These are phyloP conservation scores for Salicornia ramosissima DNA, from an alignment of 148 eudicot genomes.

Conservation along the genomic window DNA sequence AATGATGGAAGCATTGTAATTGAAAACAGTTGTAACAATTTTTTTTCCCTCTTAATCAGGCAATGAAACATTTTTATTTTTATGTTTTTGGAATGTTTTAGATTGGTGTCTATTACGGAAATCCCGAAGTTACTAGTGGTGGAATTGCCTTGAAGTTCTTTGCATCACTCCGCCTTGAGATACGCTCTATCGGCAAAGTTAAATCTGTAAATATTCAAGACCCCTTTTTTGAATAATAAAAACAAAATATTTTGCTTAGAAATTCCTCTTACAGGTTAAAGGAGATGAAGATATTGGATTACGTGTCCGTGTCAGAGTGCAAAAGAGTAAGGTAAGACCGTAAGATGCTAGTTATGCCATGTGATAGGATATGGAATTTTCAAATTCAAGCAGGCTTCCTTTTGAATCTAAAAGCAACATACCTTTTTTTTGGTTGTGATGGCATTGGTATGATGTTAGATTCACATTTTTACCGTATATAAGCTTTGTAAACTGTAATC, in stretches of 20 bases:
- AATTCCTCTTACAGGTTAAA: conserved; percentile 45
- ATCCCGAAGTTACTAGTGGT: conserved; percentile 99
- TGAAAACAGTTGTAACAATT: neutral
- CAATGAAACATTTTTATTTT: conserved; percentile 12
- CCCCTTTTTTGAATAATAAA: neutral
- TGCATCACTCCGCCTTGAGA: conserved; percentile 96
- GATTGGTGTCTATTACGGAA: conserved; percentile 97
- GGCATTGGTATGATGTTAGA: too few species aligned
- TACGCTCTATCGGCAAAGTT: conserved; percentile 86
- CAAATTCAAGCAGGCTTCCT: too few species aligned
- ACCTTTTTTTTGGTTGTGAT: too few species aligned
- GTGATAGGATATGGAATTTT: too few species aligned
- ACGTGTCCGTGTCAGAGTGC: conserved; percentile 94
- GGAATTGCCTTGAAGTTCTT: conserved; percentile 97
- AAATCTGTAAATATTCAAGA: conserved; percentile 69
- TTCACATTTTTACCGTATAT: too few species aligned
- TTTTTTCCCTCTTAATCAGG: neutral
- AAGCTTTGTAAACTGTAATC: too few species aligned
- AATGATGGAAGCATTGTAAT: neutral
- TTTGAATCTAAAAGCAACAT: too few species aligned
- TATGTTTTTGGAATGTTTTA: conserved; percentile 23
- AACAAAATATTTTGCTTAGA: neutral
- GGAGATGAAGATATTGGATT: conserved; percentile 95
- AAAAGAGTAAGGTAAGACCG: conserved; percentile 92
- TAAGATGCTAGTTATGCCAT: conserved; percentile 20